Percentiles rank a stretch among this genome's conserved stretches.
These are phyloP conservation scores for Ambrosia artemisiifolia DNA, from an alignment of 129 eudicot species.

Conservation along the genomic window DNA sequence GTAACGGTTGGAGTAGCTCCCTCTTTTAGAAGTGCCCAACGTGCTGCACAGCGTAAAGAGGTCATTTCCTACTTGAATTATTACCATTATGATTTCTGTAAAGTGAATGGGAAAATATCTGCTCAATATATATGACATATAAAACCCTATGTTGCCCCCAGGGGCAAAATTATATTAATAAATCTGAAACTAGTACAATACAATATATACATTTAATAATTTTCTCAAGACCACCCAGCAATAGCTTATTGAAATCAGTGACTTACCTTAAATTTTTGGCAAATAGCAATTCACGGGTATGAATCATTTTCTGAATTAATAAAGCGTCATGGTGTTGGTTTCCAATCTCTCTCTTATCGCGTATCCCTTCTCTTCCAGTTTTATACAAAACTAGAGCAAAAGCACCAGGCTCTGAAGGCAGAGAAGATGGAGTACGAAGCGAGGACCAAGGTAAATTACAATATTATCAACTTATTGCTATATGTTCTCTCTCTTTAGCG, in stretches of 20 bases:
- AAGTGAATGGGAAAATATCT: background rate
- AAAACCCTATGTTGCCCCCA: no score
- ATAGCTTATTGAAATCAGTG: no score
- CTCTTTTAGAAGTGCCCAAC: conserved; percentile 51
- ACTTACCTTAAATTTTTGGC: no score
- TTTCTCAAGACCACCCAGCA: no score
- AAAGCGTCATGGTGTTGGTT: background rate
- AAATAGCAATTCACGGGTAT: background rate
- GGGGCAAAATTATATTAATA: no score
- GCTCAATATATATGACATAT: no score
- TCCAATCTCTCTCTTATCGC: conserved; percentile 8
- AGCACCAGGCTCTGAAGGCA: conserved; percentile 80
- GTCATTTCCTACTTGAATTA: conserved; percentile 33
- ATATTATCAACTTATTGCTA: no score
- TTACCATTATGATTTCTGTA: background rate
- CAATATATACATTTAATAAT: no score
- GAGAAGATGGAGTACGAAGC: conserved; percentile 86
- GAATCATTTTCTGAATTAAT: background rate
- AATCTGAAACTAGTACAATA: no score
- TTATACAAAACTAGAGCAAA: conserved; percentile 77
- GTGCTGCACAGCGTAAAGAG: conserved; percentile 77
- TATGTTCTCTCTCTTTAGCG: no score
- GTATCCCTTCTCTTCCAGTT: conserved; percentile 36
- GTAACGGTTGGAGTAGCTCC: conserved; percentile 91
- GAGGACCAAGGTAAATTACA: conserved; percentile 63